Evolutionary conservation across 768 basidiomycete genomes (phyloP), one percentile per base, ranked within the genome.

Genomic region (Hortiboletus campestris): DNA sequence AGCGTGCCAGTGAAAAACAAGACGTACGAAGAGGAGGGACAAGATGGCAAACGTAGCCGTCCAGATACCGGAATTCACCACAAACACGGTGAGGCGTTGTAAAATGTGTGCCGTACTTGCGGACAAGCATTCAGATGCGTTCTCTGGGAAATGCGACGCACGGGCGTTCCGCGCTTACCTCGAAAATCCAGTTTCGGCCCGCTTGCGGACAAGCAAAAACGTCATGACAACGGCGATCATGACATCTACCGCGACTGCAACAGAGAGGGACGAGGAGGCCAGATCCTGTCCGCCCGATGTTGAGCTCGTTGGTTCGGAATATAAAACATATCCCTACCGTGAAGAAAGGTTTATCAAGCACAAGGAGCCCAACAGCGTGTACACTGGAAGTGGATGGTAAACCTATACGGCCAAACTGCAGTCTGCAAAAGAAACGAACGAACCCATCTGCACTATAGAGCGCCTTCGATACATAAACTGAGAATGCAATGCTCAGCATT

Each of bases 11-110:
- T 8, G 12, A 14, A 11, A 12, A 28, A 13, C 17, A 10, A 63
- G 82, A 84, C 36, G 44, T 58, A 58, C 85, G 78, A 11, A 81
- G 79, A 54, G 80, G 16, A 39, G 2, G 13, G 44, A 71, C 3
- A 79, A 77, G 67, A 83, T 82, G 12, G 76, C 70, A 7, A 62
- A 67, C 0, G 80, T 79, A 56, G 85, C 83, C 16, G 81, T 75
- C 12, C 78, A 79, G 10, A 84, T 75, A 1, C 80, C 74, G 3
- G 52, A 46, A 20, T 51, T 48, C 16, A 55, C 46, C 4, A 45
- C 38, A 17, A 62, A 58, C 7, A 63, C n/a, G 1, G 14, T 47
- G 9, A 62, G 46, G 16, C 60, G 56, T 36, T 49, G 51, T 8
- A 62, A 45, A 22, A 62, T 8, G 8, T 52, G 38, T 2, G 19